Percentiles rank a stretch among this genome's conserved stretches.
Conservation (phyloP, 441 rosid genomes). For the Jatropha multifida region DNA sequence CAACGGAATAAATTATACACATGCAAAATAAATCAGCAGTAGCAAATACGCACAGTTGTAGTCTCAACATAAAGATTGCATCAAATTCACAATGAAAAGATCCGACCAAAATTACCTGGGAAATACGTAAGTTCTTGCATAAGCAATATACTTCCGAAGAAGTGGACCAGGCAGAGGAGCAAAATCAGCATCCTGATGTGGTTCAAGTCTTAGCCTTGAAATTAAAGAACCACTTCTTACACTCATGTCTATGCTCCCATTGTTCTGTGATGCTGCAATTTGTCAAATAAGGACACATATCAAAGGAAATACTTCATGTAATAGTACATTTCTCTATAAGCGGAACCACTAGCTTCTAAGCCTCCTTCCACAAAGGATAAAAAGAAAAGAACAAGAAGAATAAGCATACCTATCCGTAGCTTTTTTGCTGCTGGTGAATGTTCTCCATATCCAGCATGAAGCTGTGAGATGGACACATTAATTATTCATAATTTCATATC, state of each 20-base stretch:
- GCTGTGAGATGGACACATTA: conserved; percentile 45
- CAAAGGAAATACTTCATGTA: neutral
- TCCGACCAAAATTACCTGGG: conserved; percentile 66
- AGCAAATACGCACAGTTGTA: conserved; percentile 15
- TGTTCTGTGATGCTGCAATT: conserved; percentile 45
- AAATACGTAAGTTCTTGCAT: conserved; percentile 76
- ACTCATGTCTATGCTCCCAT: conserved; percentile 41
- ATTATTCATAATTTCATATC: neutral
- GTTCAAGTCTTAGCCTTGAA: conserved; percentile 79
- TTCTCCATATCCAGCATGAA: conserved; percentile 76
- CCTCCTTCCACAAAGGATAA: neutral
- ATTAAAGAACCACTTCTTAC: conserved; percentile 60
- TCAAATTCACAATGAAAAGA: conserved; percentile 21
- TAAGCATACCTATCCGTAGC: conserved; percentile 46
- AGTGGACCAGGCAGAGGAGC: conserved; percentile 80
- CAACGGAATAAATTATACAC: conserved; percentile 22
- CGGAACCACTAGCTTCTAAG: neutral
- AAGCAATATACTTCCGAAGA: conserved; percentile 90
- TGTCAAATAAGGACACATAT: neutral
- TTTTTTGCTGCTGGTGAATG: conserved; percentile 55
- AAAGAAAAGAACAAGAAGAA: neutral
- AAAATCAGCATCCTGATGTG: conserved; percentile 66
- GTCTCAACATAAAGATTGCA: neutral
- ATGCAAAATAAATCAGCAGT: neutral
- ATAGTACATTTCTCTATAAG: conserved; percentile 4